Base-by-base conservation (phyloP, 208 protist species). In the Novymonas esmeraldas region DNA sequence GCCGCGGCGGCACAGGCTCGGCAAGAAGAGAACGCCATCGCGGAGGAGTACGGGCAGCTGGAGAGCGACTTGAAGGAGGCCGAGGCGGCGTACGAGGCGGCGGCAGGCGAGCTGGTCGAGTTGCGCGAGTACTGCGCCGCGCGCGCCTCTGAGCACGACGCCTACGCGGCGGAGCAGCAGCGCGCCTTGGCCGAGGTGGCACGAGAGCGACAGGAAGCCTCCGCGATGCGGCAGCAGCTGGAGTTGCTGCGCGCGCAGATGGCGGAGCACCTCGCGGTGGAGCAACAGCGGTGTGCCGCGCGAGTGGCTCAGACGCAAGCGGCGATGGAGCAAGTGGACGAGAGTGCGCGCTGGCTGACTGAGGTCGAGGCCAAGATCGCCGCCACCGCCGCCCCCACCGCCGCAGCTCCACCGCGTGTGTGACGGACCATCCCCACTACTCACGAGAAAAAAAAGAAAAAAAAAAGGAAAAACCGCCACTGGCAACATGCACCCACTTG, bases 211-310 rank as follows among this genome's bases (percentile, higher is more conserved):
- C 46, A 58, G 34, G 75, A 75, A 42, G 55, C 60, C 18, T 36
- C 18, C 4, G 44, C 46, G 18, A 34, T 76, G 31, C 67, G 50
- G 14, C 38, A 39, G 13, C 67, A 64, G 24, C 64, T 80, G 28
- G 49, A 67, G 52, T 29, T 42, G 18, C n/a, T 70, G 63, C 69
- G 67, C 38, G 49, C 5, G 4, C 24, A 72, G 33, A 75, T 82
- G 59, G 26, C 48, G 62, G 34, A 46, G 6, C 63, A 77, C 36
- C 36, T 67, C 42, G 57, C 50, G 29, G 49, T 39, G 7, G 65
- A 73, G 70, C 64, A 63, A 58, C 39, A 50, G 49, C 63, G 57
- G 18, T 66, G 67, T 42, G 36, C 29, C 13, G 52, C 48, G 4
- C 38, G 59, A 10, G 50, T 66, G 28, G 55, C 39, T 34, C 38